Base-by-base conservation (phyloP, 495 filamentous ascomycete genomes). In the Immersiella caudata region DNA sequence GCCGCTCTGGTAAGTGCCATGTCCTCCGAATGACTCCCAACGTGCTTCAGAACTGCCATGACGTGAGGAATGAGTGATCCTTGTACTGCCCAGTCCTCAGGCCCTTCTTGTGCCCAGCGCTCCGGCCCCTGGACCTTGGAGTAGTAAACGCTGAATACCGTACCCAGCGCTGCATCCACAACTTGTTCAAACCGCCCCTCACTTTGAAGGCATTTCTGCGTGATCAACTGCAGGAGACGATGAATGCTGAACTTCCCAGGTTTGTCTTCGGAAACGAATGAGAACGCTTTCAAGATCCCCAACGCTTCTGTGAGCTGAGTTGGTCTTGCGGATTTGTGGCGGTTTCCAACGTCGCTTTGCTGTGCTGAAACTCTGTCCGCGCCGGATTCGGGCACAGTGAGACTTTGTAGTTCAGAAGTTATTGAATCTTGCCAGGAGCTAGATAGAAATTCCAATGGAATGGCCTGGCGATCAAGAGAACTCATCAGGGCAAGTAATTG, bases 191-290 rank as follows among this genome's bases (percentile, higher is more conserved):
- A 6, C 51, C 66, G 18, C 66, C 69, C 24, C n/a, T n/a, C 78
- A 60, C 8, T 65, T 60, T 21, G 71, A 64, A 84, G 73, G 82
- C 80, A 84, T 60, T 76, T 81, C 51, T 72, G 78, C 3, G 74
- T 78, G 14, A 76, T 74, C 11, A 84, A 51, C 62, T 84, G 81
- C 24, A 85, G 79, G 12, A 84, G 70, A 33, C 79, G 71, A 72
- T 84, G 80, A 62, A 85, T 70, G 25, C 76, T 68, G 16, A 79
- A 80, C 6, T 35, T 68, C 2, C 60, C 14, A 8, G 65, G 65
- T 1, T 67, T 68, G 21, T 67, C 67, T 1, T 68, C 71, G 2
- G 58, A 51, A 25, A 82, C 68, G 6, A 84, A 68, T 0, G 80
- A 82, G 57, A 75, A 82, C 2, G 78, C 74, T 59, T 74, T 73